Conservation (phyloP, 176 grass and related monocot species). For the Rhipidocladum racemiflorum region DNA sequence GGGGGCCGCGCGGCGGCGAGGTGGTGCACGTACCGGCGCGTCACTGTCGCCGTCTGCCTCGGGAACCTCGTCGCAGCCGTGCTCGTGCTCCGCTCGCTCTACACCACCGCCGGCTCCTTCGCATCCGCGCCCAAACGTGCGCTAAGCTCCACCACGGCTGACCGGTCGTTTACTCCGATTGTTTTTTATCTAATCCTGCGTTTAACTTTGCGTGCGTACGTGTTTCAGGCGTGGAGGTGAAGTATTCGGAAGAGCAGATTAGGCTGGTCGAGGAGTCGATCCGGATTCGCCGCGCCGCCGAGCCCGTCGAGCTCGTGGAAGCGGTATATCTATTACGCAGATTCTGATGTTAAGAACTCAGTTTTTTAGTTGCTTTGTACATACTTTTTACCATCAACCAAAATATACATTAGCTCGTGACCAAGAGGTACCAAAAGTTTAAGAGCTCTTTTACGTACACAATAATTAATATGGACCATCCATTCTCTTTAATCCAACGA, state of each 20-base stretch:
- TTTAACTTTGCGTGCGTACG: background rate
- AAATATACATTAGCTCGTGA: no score
- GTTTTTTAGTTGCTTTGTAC: background rate
- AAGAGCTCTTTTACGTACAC: no score
- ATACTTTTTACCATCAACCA: no score
- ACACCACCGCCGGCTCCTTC: slow-evolving; percentile 20
- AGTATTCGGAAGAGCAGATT: slow-evolving; percentile 53
- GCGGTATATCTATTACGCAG: slow-evolving; percentile 31
- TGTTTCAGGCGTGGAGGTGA: slow-evolving; percentile 6
- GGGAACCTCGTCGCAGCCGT: slow-evolving; percentile 65
- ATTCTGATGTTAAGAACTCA: background rate
- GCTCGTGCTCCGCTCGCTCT: slow-evolving; percentile 59
- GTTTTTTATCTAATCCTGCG: background rate
- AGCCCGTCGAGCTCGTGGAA: slow-evolving; percentile 60
- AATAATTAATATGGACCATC: no score
- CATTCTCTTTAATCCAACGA: no score
- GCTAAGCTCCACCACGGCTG: background rate
- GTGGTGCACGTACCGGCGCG: slow-evolving; percentile 51
- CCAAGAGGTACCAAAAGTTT: no score
- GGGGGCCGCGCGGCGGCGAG: slow-evolving; percentile 32
- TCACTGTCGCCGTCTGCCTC: slow-evolving; percentile 56
- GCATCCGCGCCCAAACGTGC: slow-evolving; percentile 20
- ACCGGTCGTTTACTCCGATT: background rate
- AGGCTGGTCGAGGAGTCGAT: slow-evolving; percentile 70
- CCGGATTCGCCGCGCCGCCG: slow-evolving; percentile 53